Evolutionary conservation across 225 moss, liverwort and hornwort genomes (phyloP).

Genomic region (Antitrichia curtipendula): DNA sequence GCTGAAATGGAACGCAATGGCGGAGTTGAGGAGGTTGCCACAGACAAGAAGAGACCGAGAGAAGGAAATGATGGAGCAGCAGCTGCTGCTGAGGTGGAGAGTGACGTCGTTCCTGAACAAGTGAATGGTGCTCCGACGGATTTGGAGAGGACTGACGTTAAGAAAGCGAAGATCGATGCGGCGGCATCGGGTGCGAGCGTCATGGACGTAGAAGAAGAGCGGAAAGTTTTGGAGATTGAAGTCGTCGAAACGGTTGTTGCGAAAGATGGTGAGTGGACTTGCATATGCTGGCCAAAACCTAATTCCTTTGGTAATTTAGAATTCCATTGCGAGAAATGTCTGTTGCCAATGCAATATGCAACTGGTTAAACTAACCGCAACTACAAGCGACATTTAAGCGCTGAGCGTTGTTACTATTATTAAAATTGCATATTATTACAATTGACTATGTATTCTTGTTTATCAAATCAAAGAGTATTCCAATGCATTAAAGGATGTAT

Average conservation of each 20-base stretch:
- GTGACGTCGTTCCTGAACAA: background rate
- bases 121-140: background rate
- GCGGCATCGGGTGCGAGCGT: background rate
- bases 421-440: background rate
- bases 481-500: background rate
- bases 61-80: background rate
- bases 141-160: slow-evolving; percentile 29
- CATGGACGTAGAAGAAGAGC: background rate
- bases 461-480: background rate
- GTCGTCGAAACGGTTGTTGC: background rate
- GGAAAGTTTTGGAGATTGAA: background rate
- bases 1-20: slow-evolving; percentile 5
- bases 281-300: background rate
- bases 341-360: background rate
- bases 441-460: background rate
- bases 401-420: background rate
- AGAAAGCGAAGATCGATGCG: slow-evolving; percentile 36
- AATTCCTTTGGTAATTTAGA: background rate
- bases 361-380: background rate
- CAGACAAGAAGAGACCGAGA: slow-evolving; percentile 19
- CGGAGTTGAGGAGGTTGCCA: background rate
- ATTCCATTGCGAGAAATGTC: background rate
- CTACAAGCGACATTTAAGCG: background rate
- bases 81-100: background rate
- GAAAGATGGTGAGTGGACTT: slow-evolving; percentile 13